Conservation (phyloP, 106 monocot species). For the Dioscorea alata region DNA sequence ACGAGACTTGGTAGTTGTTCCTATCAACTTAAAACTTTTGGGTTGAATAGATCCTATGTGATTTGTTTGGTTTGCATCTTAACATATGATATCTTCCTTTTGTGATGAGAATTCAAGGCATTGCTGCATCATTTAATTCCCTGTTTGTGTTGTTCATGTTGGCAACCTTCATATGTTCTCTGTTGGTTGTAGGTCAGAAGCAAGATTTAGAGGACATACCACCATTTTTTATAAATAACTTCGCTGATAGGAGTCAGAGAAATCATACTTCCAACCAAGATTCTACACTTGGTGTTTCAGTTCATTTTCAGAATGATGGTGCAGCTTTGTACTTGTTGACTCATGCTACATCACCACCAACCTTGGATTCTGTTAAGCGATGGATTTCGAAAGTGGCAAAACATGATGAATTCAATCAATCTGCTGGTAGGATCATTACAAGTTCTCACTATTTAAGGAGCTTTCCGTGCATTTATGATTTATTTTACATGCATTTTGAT, state of each 20-base stretch:
- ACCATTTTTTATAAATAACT: slow-evolving; percentile 39
- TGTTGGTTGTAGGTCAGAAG: slow-evolving; percentile 22
- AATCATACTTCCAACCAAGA: slow-evolving; percentile 15
- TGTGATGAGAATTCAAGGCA: neutral
- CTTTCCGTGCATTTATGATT: too few relatives aligned
- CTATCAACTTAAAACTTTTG: too few relatives aligned
- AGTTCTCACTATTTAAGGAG: too few relatives aligned
- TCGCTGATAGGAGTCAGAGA: slow-evolving; percentile 19
- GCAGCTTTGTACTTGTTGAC: slow-evolving; percentile 76
- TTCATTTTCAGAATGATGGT: slow-evolving; percentile 94
- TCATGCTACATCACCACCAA: slow-evolving; percentile 59
- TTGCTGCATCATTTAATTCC: neutral
- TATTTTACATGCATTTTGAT: too few relatives aligned
- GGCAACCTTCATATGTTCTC: neutral
- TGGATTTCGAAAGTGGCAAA: slow-evolving; percentile 38
- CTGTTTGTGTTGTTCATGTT: neutral
- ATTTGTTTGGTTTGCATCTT: too few relatives aligned
- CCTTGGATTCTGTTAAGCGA: slow-evolving; percentile 35
- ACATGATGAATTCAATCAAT: slow-evolving; percentile 2
- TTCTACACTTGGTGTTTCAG: slow-evolving; percentile 45
- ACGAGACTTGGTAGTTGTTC: too few relatives aligned
- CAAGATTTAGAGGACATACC: slow-evolving; percentile 18
- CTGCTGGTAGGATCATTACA: slow-evolving; percentile 8
- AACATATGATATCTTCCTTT: neutral
- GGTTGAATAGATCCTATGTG: too few relatives aligned